Base-by-base conservation (phyloP, 805 yeast species). In the Candida andamanensis region DNA sequence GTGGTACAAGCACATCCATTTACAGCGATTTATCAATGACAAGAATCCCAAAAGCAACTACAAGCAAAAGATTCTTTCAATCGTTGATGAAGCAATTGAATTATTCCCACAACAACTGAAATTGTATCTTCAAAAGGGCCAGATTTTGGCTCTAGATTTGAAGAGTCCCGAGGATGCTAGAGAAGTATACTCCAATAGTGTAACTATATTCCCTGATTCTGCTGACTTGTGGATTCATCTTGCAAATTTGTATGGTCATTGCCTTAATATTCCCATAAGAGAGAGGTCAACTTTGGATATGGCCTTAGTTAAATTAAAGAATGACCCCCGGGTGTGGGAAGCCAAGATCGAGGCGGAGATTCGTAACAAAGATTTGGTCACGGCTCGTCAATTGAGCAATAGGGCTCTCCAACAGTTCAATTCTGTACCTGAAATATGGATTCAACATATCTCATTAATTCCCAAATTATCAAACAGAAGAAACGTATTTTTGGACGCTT, bases 211-310 rank as follows among this genome's bases (percentile, higher is more conserved):
- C 29, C 74, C 81, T 0, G 28, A 54, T 0, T 57, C 60, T 4
- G 49, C 63, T 0, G 36, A 49, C 2, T 38, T 87, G 6, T 85
- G 95, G 89, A 51, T 74, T 2, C 38, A 58, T 5, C 47, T 76
- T 6, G 63, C 86, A 0, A 42, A 49, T 3, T 32, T 74, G 2
- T 82, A 78, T 40, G 17, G 13, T 13, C n/a, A n/a, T n/a, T n/a
- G n/a, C n/a, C 45, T 69, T 8, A 62, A 63, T 1, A 61, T 67
- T 2, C 37, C 63, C 1, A 69, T 78, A 3, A 64, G 74, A 36
- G 86, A 95, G 0, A 71, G 95, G 38, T 78, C 95, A 0, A 62
- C 72, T 1, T 55, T 87, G 15, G 96, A 86, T 44, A 59, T 75
- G 16, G 92, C 83, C 0, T 50, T 83, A 6, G 41, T 76, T 11